These are phyloP conservation scores for Amanita exitialis DNA, from an alignment of 768 basidiomycete species.

Conservation along the genomic window DNA sequence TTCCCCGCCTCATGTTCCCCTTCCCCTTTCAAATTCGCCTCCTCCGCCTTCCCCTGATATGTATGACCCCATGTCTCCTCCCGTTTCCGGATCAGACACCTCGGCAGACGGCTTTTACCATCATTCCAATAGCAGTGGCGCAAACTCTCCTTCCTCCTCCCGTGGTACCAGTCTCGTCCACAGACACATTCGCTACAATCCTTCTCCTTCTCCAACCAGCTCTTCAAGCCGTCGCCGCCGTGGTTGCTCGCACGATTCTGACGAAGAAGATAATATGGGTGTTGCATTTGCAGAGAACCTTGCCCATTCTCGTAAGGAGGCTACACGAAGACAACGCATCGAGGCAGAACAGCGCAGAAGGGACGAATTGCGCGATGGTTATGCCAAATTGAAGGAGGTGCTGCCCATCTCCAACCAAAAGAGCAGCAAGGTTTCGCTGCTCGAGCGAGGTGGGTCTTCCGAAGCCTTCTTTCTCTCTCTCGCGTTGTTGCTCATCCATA, in stretches of 20 bases:
- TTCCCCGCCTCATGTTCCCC: slow-evolving; percentile 58
- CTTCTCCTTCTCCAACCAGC: slow-evolving; percentile 72
- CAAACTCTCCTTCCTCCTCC: slow-evolving; percentile 72
- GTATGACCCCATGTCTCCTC: slow-evolving; percentile 80
- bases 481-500: slow-evolving; percentile 8
- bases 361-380: slow-evolving; percentile 85
- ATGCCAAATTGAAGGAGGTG: slow-evolving; percentile 80
- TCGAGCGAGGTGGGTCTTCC: slow-evolving; percentile 65
- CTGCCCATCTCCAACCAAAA: slow-evolving; percentile 85
- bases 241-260: slow-evolving; percentile 67
- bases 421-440: slow-evolving; percentile 80
- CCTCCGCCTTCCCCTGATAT: slow-evolving; percentile 71
- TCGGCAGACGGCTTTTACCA: slow-evolving; percentile 78
- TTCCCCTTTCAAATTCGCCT: slow-evolving; percentile 60
- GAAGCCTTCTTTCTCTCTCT: slow-evolving; percentile 6
- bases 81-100: slow-evolving; percentile 84
- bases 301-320: slow-evolving; percentile 74
- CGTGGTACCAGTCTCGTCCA: slow-evolving; percentile 71
- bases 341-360: slow-evolving; percentile 86
- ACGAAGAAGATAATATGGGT: slow-evolving; percentile 68
- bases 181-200: slow-evolving; percentile 65
- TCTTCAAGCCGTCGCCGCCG: slow-evolving; percentile 61
- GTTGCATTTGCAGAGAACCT: slow-evolving; percentile 58
- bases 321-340: slow-evolving; percentile 74
- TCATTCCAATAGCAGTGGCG: slow-evolving; percentile 68